These are phyloP conservation scores for Aspergillus steynii DNA, from an alignment of 495 filamentous ascomycete genomes.

Conservation along the genomic window DNA sequence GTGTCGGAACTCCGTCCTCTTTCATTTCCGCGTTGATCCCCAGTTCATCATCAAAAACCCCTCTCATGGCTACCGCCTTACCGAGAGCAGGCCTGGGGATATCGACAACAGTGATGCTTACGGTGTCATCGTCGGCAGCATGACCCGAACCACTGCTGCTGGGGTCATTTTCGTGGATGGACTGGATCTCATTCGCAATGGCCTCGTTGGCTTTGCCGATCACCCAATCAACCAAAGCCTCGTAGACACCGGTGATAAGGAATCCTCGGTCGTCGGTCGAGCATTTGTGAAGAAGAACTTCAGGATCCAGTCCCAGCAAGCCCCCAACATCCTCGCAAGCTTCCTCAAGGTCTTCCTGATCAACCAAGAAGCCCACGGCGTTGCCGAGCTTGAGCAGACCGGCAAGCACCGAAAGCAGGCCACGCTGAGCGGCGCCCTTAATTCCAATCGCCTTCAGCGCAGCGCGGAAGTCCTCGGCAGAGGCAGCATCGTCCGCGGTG, in stretches of 20 bases:
- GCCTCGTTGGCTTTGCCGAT: slow-evolving; percentile 86
- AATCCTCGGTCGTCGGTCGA: slow-evolving; percentile 79
- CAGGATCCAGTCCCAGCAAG: slow-evolving; percentile 82
- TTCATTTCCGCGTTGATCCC: slow-evolving; percentile 98
- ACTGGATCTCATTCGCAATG: slow-evolving; percentile 72
- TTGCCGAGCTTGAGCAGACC: slow-evolving; percentile 91
- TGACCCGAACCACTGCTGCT: slow-evolving; percentile 47
- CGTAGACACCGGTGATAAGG: slow-evolving; percentile 84
- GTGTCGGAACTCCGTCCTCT: slow-evolving; percentile 80
- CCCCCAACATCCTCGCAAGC: slow-evolving; percentile 89
- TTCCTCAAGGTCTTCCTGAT: slow-evolving; percentile 81
- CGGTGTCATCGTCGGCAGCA: slow-evolving; percentile 73
- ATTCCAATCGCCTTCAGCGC: slow-evolving; percentile 88
- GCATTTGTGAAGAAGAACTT: slow-evolving; percentile 75
- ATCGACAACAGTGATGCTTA: slow-evolving; percentile 86
- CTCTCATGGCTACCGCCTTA: slow-evolving; percentile 81
- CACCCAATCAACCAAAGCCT: slow-evolving; percentile 94
- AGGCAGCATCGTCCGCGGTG: slow-evolving; percentile 88
- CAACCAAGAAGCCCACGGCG: slow-evolving; percentile 78
- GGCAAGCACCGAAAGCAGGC: slow-evolving; percentile 79
- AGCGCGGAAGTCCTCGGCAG: slow-evolving; percentile 86
- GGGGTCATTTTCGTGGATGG: slow-evolving; percentile 57
- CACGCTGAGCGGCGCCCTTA: slow-evolving; percentile 76
- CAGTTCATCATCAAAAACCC: slow-evolving; percentile 85
- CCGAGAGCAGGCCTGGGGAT: slow-evolving; percentile 76